Evolutionary conservation across 108 stramenopile genomes (phyloP), one percentile per base, ranked within the genome.

Genomic region (Pseudonitzschia delicatissima): DNA sequence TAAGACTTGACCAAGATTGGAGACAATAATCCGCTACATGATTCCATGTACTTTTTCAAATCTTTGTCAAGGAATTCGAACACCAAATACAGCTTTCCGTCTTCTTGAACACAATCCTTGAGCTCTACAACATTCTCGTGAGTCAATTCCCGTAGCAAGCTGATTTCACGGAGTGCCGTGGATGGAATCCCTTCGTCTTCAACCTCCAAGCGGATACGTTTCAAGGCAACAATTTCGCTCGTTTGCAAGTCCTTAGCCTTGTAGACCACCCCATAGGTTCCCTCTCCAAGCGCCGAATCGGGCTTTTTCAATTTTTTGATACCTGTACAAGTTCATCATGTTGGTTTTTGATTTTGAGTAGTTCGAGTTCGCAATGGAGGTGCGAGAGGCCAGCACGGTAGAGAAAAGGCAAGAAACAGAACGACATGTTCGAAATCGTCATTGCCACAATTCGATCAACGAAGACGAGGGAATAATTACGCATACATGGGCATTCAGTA

Each of bases 131-230:
- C 94, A 77, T 99, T 99, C 28, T 90, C 90, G 74, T 99, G 97
- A 40, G 76, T 83, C 37, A 99, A 88, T 77, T 98, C 96, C 35
- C 95, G 80, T 18, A 99, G 81, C 55, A 98, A 83, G 32, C 87
- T 87, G 47, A 98, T 99, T 71, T 99, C 98, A 42, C 98, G 86
- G 17, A 99, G 80, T 6, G 98, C 97, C 34, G 98, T 99, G 57
- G 94, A 96, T 28, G 98, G 98, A 69, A 99, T 96, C 27, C 98
- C 98, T 68, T 99, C 98, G 65, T 99, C 98, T 81, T 98, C 97
- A 20, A 96, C 84, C 74, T 98, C 97, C 28, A 98, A 78, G 9
- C 95, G 87, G 69, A 96, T 96, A 57, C 96, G 94, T 66, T 99
- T 99, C 44, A 99, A 79, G 9, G 99, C 99, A 53, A 98, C 94